phyloP scores from a whole-genome alignment of 73 alveolate genomes.

The Symbiodinium pilosum region DNA sequence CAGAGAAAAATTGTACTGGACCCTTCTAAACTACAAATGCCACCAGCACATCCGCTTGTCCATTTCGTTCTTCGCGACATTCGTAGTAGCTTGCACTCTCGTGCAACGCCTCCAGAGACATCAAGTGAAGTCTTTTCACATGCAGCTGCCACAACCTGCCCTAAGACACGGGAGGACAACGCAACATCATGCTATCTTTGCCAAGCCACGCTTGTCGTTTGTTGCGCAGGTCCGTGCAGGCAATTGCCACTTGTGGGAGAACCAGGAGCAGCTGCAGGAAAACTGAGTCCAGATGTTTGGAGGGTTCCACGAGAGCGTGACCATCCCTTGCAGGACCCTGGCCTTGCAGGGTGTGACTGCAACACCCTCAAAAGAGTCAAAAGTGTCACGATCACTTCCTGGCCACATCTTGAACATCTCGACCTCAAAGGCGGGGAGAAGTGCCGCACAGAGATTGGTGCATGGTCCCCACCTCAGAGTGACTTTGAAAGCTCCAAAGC shows the following conservation, averaged over 20 bases:
- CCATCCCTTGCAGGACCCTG: slow-evolving; percentile 51
- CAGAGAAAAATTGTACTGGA: not conserved
- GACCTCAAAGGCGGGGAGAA: slow-evolving; percentile 60
- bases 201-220: too few species aligned
- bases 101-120: too few species aligned
- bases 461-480: slow-evolving; percentile 4
- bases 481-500: not conserved
- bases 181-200: too few species aligned
- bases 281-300: not conserved
- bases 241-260: slow-evolving; percentile 53
- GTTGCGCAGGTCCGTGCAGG: slow-evolving; percentile 71
- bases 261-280: not conserved
- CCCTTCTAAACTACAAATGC: not conserved
- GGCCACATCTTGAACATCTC: too few species aligned
- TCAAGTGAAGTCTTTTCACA: too few species aligned
- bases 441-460: slow-evolving; percentile 66
- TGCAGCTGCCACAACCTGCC: too few species aligned
- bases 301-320: too few species aligned
- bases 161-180: too few species aligned
- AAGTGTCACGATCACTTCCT: too few species aligned
- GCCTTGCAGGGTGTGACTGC: slow-evolving; percentile 53
- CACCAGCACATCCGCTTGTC: not conserved
- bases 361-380: not conserved
- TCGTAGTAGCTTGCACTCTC: too few species aligned
- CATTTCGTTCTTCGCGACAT: too few species aligned